phyloP scores from a whole-genome alignment of 2,329 filamentous ascomycete species.

The Gnomoniopsis sp. region DNA sequence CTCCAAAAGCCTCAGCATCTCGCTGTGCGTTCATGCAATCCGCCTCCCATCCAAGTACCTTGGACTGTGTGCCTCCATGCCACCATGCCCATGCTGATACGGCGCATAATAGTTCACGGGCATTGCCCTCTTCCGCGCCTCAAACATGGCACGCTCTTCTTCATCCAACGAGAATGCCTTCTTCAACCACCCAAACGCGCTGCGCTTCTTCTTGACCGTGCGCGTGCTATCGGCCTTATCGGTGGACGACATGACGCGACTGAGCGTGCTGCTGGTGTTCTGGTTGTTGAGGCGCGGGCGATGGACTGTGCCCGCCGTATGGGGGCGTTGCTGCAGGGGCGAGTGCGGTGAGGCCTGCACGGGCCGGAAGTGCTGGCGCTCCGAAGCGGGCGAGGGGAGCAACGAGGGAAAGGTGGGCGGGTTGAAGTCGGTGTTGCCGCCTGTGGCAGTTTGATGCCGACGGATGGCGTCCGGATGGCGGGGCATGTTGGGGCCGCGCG shows the following conservation, averaged over 20 bases:
- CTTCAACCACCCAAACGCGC: conserved; percentile 65
- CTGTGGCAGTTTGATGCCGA: background rate
- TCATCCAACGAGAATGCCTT: conserved; percentile 65
- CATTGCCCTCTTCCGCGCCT: conserved; percentile 49
- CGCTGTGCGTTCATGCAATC: conserved; percentile 23
- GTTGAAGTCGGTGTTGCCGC: conserved; percentile 28
- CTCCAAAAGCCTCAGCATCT: too few species aligned
- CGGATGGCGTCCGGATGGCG: conserved; percentile 31
- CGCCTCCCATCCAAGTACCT: conserved; percentile 56
- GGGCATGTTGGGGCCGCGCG: conserved; percentile 47
- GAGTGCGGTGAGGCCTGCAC: conserved; percentile 62
- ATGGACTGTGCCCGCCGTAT: conserved; percentile 43
- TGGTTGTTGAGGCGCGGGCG: conserved; percentile 18
- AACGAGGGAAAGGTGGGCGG: conserved; percentile 35
- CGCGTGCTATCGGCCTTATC: conserved; percentile 37
- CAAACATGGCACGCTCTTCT: conserved; percentile 58
- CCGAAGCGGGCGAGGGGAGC: conserved; percentile 47
- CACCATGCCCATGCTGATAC: background rate
- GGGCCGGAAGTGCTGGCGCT: conserved; percentile 58
- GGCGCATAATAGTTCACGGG: conserved; percentile 43
- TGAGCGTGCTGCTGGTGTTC: conserved; percentile 48
- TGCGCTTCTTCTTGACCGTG: conserved; percentile 61
- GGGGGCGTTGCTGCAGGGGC: conserved; percentile 57
- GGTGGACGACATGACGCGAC: conserved; percentile 47
- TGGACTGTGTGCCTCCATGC: conserved; percentile 40